Percentiles rank a stretch among this genome's conserved stretches.
Evolutionary conservation across 805 yeast species (phyloP).

Genomic region (Schwanniomyces vanrijiae): DNA sequence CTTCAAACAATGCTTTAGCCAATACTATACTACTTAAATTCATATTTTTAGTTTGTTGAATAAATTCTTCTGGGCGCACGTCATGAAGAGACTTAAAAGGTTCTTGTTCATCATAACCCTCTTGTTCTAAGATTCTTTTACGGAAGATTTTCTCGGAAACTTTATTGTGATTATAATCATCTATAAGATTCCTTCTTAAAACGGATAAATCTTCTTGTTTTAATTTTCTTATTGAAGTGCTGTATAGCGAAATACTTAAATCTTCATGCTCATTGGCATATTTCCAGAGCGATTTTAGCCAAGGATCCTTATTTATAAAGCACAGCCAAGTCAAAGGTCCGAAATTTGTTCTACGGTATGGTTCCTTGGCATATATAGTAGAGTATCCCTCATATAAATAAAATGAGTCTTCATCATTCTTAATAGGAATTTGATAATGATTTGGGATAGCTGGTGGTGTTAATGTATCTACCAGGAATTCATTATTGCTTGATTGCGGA

Average conservation of each 20-base stretch:
- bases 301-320: slow-evolving; percentile 43
- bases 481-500: not conserved
- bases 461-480: not conserved
- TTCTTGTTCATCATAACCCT: slow-evolving; percentile 11
- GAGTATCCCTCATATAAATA: slow-evolving; percentile 39
- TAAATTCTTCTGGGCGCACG: not conserved
- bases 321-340: slow-evolving; percentile 51
- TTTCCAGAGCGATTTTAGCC: slow-evolving; percentile 10
- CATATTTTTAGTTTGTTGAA: not conserved
- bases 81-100: slow-evolving; percentile 5
- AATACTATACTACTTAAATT: slow-evolving; percentile 3
- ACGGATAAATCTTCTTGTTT: not conserved
- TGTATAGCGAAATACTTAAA: not conserved
- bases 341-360: slow-evolving; percentile 32
- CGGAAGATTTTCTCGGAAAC: slow-evolving; percentile 6
- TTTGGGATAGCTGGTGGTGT: not conserved
- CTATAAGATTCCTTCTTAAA: not conserved
- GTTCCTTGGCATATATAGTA: slow-evolving; percentile 39
- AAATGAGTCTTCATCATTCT: slow-evolving; percentile 24
- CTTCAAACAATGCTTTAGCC: slow-evolving; percentile 6
- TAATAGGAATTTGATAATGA: slow-evolving; percentile 1
- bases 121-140: slow-evolving; percentile 9
- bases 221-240: slow-evolving; percentile 1
- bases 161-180: not conserved
- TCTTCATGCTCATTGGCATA: not conserved